These are phyloP conservation scores for Penicillium paradoxum DNA, from an alignment of 495 filamentous ascomycete genomes.

Conservation along the genomic window DNA sequence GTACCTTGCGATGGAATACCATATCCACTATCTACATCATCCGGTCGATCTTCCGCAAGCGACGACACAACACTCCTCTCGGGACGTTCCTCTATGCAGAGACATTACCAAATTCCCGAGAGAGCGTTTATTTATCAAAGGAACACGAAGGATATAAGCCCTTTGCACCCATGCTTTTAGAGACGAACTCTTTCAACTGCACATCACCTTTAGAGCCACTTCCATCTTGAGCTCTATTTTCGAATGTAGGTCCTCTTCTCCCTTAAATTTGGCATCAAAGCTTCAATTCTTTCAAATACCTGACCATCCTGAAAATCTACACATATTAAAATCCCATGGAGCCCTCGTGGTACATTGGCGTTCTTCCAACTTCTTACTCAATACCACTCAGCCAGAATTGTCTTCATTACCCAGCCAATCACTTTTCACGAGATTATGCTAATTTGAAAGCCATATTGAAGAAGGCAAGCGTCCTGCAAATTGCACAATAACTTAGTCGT, in stretches of 20 bases:
- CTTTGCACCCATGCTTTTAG: neutral
- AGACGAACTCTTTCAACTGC: neutral
- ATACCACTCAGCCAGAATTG: neutral
- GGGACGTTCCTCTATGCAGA: neutral
- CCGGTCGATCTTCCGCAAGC: neutral
- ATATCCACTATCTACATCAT: neutral
- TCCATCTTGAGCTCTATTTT: neutral
- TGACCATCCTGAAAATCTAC: neutral
- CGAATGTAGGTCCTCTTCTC: slow-evolving; percentile 7
- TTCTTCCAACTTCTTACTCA: slow-evolving; percentile 1
- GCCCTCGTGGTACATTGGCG: neutral
- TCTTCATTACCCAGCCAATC: neutral
- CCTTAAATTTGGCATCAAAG: neutral
- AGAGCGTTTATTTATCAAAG: neutral
- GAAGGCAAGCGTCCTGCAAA: neutral
- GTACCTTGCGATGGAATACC: neutral
- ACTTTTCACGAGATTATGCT: neutral
- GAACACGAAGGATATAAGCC: neutral
- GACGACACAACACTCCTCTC: neutral
- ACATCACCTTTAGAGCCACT: neutral
- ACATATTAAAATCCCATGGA: neutral
- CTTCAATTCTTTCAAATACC: neutral
- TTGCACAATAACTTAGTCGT: neutral
- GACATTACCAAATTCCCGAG: neutral
- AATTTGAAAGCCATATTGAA: neutral